Base-by-base conservation (phyloP, 139 green algal species). In the Desmodesmus armatus region DNA sequence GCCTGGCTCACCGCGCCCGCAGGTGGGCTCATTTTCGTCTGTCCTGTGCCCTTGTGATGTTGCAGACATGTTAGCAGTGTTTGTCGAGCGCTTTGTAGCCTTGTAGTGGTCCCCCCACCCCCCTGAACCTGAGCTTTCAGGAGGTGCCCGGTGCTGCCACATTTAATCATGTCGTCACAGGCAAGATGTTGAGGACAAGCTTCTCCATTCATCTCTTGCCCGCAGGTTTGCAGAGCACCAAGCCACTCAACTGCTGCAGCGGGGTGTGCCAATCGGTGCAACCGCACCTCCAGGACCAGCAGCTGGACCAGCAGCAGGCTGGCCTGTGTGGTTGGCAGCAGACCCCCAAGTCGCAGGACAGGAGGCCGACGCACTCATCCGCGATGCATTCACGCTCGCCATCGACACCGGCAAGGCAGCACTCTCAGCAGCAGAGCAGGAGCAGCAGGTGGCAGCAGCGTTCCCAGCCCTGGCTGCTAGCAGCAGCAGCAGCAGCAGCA, bases 1-100 rank as follows among this genome's bases (percentile, higher is more conserved):
- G 88, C 15, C 85, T 98, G 25, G 94, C 93, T 1, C 75, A 47
- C 6, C 85, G 94, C 0, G 94, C 94, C 0, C 78, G 89, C 2
- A 81, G 67, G 35, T n/a, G n/a, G n/a, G n/a, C n/a, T n/a, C n/a
- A n/a, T n/a, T n/a, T n/a, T n/a, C n/a, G n/a, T n/a, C n/a, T n/a
- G n/a, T n/a, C n/a, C n/a, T n/a, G n/a, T n/a, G 79, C 13, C n/a
- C n/a, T n/a, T n/a, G n/a, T n/a, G n/a, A n/a, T n/a, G n/a, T n/a
- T n/a, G n/a, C n/a, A n/a, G n/a, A n/a, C n/a, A n/a, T n/a, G n/a
- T n/a, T n/a, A n/a, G n/a, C n/a, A n/a, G n/a, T n/a, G n/a, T n/a
- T n/a, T n/a, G n/a, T n/a, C n/a, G n/a, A n/a, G n/a, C n/a, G n/a
- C n/a, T n/a, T n/a, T n/a, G n/a, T n/a, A n/a, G n/a, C n/a, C n/a